These are phyloP conservation scores for Colletotrichum neosansevieriae DNA, from an alignment of 2,329 filamentous ascomycete species.

Conservation along the genomic window DNA sequence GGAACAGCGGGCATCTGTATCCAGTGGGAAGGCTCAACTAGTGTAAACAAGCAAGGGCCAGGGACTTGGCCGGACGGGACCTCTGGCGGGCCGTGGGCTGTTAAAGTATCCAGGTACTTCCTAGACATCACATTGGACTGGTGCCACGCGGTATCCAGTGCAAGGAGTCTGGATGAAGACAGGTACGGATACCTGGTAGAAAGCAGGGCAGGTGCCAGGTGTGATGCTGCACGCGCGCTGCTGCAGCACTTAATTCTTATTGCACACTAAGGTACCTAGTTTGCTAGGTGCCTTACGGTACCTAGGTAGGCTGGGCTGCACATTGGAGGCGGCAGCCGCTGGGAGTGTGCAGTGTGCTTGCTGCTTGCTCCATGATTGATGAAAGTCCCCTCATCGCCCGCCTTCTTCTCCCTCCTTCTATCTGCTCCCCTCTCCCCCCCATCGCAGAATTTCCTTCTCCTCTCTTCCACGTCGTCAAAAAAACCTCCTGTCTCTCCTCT, in stretches of 20 bases:
- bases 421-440: slow-evolving; percentile 41
- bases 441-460: slow-evolving; percentile 36
- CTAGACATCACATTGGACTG: background rate
- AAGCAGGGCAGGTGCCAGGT: slow-evolving; percentile 13
- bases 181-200: slow-evolving; percentile 1
- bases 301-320: background rate
- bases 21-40: slow-evolving; percentile 18
- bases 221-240: slow-evolving; percentile 13
- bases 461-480: slow-evolving; percentile 13
- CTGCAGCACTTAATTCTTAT: slow-evolving; percentile 14
- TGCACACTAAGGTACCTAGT: slow-evolving; percentile 1
- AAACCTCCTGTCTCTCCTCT: slow-evolving; percentile 9
- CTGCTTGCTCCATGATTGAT: slow-evolving; percentile 38
- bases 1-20: slow-evolving; percentile 15
- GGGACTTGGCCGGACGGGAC: slow-evolving; percentile 14
- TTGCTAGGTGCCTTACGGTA: too few relatives aligned
- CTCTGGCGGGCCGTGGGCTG: background rate
- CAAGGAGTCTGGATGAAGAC: background rate
- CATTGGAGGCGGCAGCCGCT: background rate
- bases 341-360: background rate
- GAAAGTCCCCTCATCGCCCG: slow-evolving; percentile 41
- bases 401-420: slow-evolving; percentile 45
- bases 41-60: slow-evolving; percentile 33
- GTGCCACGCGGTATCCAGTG: background rate
- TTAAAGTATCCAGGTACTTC: too few relatives aligned